Evolutionary conservation across 2,329 filamentous ascomycete genomes (phyloP).

Genomic region (Sphaerulina populicola): DNA sequence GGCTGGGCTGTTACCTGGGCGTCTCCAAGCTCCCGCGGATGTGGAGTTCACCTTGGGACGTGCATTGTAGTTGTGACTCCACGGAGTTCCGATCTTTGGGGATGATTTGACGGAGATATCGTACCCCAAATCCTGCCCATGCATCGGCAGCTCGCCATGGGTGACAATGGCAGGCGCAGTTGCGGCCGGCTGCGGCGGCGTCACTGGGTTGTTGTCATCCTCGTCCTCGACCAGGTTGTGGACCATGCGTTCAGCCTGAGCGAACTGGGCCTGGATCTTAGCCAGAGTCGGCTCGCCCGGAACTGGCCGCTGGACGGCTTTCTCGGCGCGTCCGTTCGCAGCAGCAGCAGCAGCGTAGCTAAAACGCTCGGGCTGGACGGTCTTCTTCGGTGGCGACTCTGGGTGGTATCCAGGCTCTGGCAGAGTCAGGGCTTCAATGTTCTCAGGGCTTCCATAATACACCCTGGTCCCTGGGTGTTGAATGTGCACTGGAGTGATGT

Average conservation of each 20-base stretch:
- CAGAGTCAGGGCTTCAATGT: constrained; percentile 22
- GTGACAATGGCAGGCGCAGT: not conserved
- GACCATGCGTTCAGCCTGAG: constrained; percentile 51
- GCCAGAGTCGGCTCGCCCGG: constrained; percentile 11
- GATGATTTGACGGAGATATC: too few relatives aligned
- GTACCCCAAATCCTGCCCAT: too few relatives aligned
- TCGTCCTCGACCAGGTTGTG: constrained; percentile 47
- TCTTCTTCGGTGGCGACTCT: constrained; percentile 8
- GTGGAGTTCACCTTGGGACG: too few relatives aligned
- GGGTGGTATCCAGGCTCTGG: constrained; percentile 39
- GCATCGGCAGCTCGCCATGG: too few relatives aligned
- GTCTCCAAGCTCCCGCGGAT: too few relatives aligned
- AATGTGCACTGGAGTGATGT: constrained; percentile 26
- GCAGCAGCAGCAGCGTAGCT: constrained; percentile 29
- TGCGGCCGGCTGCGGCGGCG: constrained; percentile 37
- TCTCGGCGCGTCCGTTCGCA: constrained; percentile 20
- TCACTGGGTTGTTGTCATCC: constrained; percentile 40
- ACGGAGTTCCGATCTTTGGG: too few relatives aligned
- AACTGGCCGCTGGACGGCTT: constrained; percentile 12
- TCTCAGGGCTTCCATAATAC: constrained; percentile 20
- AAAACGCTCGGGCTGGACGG: constrained; percentile 21
- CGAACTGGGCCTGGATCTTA: constrained; percentile 31
- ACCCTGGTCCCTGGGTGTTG: constrained; percentile 18
- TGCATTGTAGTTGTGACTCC: too few relatives aligned
- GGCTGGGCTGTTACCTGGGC: too few relatives aligned